These are phyloP conservation scores for Tuber aestivum DNA, from an alignment of 495 filamentous ascomycete genomes.

Conservation along the genomic window DNA sequence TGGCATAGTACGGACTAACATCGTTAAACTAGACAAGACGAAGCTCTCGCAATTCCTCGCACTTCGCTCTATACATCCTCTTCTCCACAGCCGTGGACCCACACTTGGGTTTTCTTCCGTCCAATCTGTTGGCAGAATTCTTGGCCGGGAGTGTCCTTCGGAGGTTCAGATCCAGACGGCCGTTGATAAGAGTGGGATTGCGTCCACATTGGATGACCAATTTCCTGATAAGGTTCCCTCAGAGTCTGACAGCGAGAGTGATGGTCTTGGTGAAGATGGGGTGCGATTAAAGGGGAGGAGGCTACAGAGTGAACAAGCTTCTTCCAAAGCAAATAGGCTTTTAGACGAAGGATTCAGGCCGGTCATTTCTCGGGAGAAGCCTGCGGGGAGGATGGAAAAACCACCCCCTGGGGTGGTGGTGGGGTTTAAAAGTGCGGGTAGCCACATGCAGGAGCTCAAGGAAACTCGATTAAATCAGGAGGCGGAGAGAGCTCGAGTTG, in stretches of 20 bases:
- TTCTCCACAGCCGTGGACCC: constrained; percentile 57
- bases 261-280: constrained; percentile 23
- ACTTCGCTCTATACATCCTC: constrained; percentile 46
- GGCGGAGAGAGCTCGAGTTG: constrained; percentile 20
- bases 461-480: constrained; percentile 39
- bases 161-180: constrained; percentile 48
- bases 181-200: constrained; percentile 45
- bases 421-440: constrained; percentile 34
- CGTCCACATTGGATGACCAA: constrained; percentile 55
- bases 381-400: constrained; percentile 31
- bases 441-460: constrained; percentile 39
- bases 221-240: constrained; percentile 57
- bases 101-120: constrained; percentile 52
- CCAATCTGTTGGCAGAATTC: constrained; percentile 57
- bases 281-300: constrained; percentile 44
- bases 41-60: constrained; percentile 60
- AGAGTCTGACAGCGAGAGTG: constrained; percentile 40
- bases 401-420: constrained; percentile 14
- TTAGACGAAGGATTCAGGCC: constrained; percentile 39
- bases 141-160: constrained; percentile 54
- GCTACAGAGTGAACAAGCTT: constrained; percentile 39
- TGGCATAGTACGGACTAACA: constrained; percentile 23
- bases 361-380: constrained; percentile 39
- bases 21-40: constrained; percentile 51
- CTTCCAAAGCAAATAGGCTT: constrained; percentile 27